phyloP scores from a whole-genome alignment of 2,329 filamentous ascomycete genomes.

The Colletotrichum sp. region DNA sequence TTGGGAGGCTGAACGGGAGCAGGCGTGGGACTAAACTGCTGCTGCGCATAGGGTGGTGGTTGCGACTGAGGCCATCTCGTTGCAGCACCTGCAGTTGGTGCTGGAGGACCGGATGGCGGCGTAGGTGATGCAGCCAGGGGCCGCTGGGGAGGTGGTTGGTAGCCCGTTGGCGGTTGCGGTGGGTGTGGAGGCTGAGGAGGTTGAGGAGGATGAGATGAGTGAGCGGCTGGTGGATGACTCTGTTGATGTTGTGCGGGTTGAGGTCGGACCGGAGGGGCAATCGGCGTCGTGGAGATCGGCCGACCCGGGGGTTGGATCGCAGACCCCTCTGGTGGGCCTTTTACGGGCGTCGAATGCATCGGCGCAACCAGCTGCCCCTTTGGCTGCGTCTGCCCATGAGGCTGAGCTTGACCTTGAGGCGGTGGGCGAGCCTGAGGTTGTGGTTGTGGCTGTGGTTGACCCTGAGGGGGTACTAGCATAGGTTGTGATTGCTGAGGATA shows the following conservation, averaged over 20 bases:
- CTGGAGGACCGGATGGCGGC: slow-evolving; percentile 4
- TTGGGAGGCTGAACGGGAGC: slow-evolving; percentile 23
- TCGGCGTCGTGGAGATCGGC: slow-evolving; percentile 35
- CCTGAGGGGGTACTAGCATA: slow-evolving; percentile 14
- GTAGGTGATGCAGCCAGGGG: slow-evolving; percentile 22
- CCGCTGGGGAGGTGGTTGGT: background rate
- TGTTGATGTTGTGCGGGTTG: slow-evolving; percentile 30
- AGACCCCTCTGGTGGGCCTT: slow-evolving; percentile 1
- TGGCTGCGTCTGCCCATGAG: slow-evolving; percentile 34
- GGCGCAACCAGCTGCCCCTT: slow-evolving; percentile 39
- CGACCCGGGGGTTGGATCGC: slow-evolving; percentile 27
- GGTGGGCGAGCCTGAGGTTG: slow-evolving; percentile 26
- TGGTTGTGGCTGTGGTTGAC: slow-evolving; percentile 1
- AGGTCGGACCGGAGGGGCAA: slow-evolving; percentile 37
- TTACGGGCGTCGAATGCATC: slow-evolving; percentile 35
- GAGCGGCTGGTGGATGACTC: background rate
- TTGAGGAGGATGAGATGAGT: slow-evolving; percentile 16
- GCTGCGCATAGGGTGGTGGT: slow-evolving; percentile 29
- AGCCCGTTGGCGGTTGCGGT: slow-evolving; percentile 26
- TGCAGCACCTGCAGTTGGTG: slow-evolving; percentile 26
- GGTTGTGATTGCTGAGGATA: slow-evolving; percentile 22
- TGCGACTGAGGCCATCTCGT: slow-evolving; percentile 39
- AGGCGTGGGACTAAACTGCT: slow-evolving; percentile 25
- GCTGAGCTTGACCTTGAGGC: slow-evolving; percentile 15
- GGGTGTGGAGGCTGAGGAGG: slow-evolving; percentile 35